These are phyloP conservation scores for Calvatia gigantea DNA, from an alignment of 768 basidiomycete species.

Conservation along the genomic window DNA sequence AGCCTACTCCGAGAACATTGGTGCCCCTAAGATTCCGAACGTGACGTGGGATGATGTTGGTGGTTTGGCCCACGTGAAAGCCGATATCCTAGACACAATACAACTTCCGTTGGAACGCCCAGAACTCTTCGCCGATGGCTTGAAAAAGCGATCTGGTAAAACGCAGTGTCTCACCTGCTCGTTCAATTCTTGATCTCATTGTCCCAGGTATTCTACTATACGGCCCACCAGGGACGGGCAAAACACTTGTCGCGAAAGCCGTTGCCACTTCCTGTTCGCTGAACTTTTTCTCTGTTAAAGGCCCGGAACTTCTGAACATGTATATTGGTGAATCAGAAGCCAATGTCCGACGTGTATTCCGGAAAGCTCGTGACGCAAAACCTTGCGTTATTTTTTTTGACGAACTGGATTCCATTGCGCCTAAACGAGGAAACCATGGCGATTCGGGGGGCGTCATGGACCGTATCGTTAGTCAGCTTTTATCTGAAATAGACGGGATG, in stretches of 20 bases:
- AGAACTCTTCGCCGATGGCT: conserved; percentile 82
- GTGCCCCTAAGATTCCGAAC: conserved; percentile 94
- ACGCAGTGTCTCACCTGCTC: neutral
- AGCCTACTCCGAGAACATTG: conserved; percentile 88
- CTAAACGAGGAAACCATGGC: conserved; percentile 91
- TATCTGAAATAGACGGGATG: conserved; percentile 95
- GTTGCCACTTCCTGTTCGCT: conserved; percentile 93
- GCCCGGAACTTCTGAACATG: conserved; percentile 95
- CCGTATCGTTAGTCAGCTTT: conserved; percentile 89
- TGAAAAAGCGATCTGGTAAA: conserved; percentile 94
- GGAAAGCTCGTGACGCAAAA: conserved; percentile 84
- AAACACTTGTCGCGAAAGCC: conserved; percentile 93
- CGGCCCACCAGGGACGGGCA: conserved; percentile 95
- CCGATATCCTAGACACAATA: conserved; percentile 93
- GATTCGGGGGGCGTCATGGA: conserved; percentile 99
- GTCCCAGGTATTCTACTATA: conserved; percentile 80
- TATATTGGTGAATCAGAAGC: conserved; percentile 99
- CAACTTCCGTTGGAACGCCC: conserved; percentile 89
- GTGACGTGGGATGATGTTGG: conserved; percentile 99
- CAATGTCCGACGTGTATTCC: conserved; percentile 91
- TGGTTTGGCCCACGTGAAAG: conserved; percentile 81
- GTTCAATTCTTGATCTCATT: neutral
- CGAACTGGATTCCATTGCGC: conserved; percentile 92
- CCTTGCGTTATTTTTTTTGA: conserved; percentile 98
- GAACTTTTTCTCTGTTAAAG: conserved; percentile 97